Conservation (phyloP, 495 filamentous ascomycete genomes). For the Xylaria grammica region DNA sequence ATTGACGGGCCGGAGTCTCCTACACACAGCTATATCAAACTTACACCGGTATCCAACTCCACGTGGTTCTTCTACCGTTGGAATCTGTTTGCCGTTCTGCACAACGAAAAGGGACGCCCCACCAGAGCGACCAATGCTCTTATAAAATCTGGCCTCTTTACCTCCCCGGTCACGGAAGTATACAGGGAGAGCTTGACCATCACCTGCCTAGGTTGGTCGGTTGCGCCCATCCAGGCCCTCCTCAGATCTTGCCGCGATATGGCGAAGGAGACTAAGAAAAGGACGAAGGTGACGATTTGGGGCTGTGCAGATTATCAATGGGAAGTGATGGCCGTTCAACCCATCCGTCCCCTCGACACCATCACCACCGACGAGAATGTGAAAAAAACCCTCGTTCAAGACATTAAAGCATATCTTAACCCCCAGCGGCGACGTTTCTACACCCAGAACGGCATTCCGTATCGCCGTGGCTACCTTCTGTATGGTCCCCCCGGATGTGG, state of each 20-base stretch:
- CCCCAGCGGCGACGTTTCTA: slow-evolving; percentile 70
- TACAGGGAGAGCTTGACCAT: slow-evolving; percentile 45
- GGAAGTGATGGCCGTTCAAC: slow-evolving; percentile 11
- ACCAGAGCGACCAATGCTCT: neutral
- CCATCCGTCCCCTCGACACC: slow-evolving; percentile 65
- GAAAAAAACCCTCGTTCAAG: slow-evolving; percentile 66
- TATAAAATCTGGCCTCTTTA: slow-evolving; percentile 5
- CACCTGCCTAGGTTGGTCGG: slow-evolving; percentile 45
- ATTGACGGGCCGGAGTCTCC: slow-evolving; percentile 29
- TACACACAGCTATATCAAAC: slow-evolving; percentile 35
- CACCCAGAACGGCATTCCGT: slow-evolving; percentile 61
- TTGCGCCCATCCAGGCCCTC: slow-evolving; percentile 44
- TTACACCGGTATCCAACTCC: slow-evolving; percentile 41
- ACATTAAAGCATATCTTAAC: slow-evolving; percentile 78
- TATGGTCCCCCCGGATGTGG: slow-evolving; percentile 79
- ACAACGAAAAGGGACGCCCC: slow-evolving; percentile 24
- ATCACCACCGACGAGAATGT: slow-evolving; percentile 69
- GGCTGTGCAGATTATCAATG: neutral
- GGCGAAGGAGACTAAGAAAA: slow-evolving; percentile 42
- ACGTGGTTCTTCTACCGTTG: slow-evolving; percentile 44
- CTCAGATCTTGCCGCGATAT: slow-evolving; percentile 43
- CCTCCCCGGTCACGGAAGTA: slow-evolving; percentile 36
- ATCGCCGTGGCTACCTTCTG: slow-evolving; percentile 79
- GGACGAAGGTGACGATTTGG: slow-evolving; percentile 41
- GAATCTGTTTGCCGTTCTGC: slow-evolving; percentile 42